phyloP scores from a whole-genome alignment of 306 rosid genomes.

The Fragaria vesca region DNA sequence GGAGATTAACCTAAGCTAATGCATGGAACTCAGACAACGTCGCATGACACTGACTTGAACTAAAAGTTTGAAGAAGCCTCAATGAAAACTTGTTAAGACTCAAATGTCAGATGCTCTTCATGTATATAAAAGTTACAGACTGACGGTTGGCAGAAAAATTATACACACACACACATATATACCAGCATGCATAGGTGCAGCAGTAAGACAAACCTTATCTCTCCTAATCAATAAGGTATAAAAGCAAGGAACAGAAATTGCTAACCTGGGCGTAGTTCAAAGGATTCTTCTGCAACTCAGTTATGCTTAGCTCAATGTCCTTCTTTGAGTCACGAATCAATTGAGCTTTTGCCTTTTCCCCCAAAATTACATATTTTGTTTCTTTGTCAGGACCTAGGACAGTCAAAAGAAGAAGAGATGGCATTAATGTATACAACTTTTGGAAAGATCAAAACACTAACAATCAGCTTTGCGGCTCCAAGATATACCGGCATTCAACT shows the following conservation, averaged over 20 bases:
- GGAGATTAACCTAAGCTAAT: neutral
- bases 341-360: slow-evolving; percentile 95
- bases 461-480: slow-evolving; percentile 8
- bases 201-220: neutral
- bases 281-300: slow-evolving; percentile 93
- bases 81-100: neutral
- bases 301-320: slow-evolving; percentile 49
- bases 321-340: slow-evolving; percentile 86
- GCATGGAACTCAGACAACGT: neutral
- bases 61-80: neutral
- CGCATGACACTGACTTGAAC: neutral
- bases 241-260: slow-evolving; percentile 8
- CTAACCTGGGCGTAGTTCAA: slow-evolving; percentile 83
- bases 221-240: neutral
- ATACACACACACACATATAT: neutral
- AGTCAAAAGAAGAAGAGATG: neutral
- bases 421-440: neutral
- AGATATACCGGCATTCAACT: slow-evolving; percentile 69
- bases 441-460: slow-evolving; percentile 12
- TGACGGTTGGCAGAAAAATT: neutral
- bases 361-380: slow-evolving; percentile 78
- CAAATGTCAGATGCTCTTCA: neutral
- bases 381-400: slow-evolving; percentile 76
- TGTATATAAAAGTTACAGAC: neutral
- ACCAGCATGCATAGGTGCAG: neutral